A percentile compares a stretch with the other conserved stretches of the same genome.
Conservation (phyloP, 768 basidiomycete genomes). For the Panellus pusillus region DNA sequence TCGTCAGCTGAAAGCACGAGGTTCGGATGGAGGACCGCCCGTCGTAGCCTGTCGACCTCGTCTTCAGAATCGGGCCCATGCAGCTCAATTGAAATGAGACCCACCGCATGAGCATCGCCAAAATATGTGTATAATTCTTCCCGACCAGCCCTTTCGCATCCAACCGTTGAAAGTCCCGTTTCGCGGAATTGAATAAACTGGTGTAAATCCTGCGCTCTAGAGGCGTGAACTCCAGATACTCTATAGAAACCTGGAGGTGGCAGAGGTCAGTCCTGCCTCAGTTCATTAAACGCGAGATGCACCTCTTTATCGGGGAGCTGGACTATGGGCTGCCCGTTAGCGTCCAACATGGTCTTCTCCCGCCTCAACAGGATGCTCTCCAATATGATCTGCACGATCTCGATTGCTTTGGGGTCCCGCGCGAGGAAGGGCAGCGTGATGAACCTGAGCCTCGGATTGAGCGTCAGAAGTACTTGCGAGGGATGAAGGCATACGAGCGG, state of each 20-base stretch:
- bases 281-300: not conserved
- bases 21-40: slow-evolving; percentile 88
- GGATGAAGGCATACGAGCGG: slow-evolving; percentile 60
- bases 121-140: slow-evolving; percentile 83
- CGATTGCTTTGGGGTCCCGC: slow-evolving; percentile 88
- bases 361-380: slow-evolving; percentile 85
- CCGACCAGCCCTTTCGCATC: slow-evolving; percentile 76
- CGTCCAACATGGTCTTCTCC: slow-evolving; percentile 91
- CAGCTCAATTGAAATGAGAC: slow-evolving; percentile 21
- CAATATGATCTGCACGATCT: slow-evolving; percentile 92
- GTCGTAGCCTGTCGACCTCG: slow-evolving; percentile 60
- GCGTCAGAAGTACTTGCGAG: not conserved
- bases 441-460: slow-evolving; percentile 50
- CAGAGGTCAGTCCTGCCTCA: slow-evolving; percentile 6
- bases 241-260: slow-evolving; percentile 54
- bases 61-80: slow-evolving; percentile 1
- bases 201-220: slow-evolving; percentile 88
- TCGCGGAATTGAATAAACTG: slow-evolving; percentile 77
- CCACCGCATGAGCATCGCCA: slow-evolving; percentile 94
- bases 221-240: slow-evolving; percentile 77
- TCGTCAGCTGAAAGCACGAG: slow-evolving; percentile 66
- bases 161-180: slow-evolving; percentile 76
- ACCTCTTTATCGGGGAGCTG: slow-evolving; percentile 87
- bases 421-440: slow-evolving; percentile 91
- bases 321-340: slow-evolving; percentile 83